Percentiles rank a stretch among this genome's conserved stretches.
Conservation (phyloP, 2,329 filamentous ascomycete species). For the Sporothrix schenckii region DNA sequence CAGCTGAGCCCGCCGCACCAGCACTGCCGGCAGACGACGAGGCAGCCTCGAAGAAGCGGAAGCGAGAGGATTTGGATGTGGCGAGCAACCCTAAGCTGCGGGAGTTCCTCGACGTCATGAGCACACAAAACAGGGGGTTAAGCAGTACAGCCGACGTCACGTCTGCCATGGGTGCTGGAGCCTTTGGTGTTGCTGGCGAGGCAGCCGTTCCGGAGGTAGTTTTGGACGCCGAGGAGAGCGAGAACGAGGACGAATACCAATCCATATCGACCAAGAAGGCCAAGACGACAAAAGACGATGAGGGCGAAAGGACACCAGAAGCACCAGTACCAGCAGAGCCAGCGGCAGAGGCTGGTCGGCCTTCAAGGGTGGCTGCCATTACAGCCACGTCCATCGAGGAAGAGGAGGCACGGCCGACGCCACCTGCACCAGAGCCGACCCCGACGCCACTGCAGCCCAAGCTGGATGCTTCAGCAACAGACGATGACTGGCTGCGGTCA, state of each 20-base stretch:
- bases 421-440: background rate
- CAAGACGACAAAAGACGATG: conserved; percentile 39
- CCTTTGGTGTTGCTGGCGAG: conserved; percentile 6
- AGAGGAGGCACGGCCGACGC: conserved; percentile 28
- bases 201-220: conserved; percentile 10
- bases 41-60: conserved; percentile 63
- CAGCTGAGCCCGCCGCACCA: background rate
- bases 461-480: conserved; percentile 54
- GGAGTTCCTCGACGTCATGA: conserved; percentile 85
- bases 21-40: conserved; percentile 44
- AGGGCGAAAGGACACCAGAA: background rate
- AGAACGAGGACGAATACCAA: conserved; percentile 78
- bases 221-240: conserved; percentile 59
- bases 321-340: conserved; percentile 16
- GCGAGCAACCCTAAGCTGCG: conserved; percentile 76
- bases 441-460: conserved; percentile 23
- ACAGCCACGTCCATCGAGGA: conserved; percentile 33
- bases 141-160: conserved; percentile 36
- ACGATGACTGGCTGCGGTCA: conserved; percentile 90
- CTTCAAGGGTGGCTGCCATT: conserved; percentile 31
- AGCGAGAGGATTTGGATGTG: conserved; percentile 58
- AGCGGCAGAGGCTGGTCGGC: background rate
- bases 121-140: conserved; percentile 51
- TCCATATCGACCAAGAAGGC: conserved; percentile 57
- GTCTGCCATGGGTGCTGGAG: conserved; percentile 23